These are phyloP conservation scores for Cryptosporidium muris DNA, from an alignment of 169 alveolate species.

Conservation along the genomic window DNA sequence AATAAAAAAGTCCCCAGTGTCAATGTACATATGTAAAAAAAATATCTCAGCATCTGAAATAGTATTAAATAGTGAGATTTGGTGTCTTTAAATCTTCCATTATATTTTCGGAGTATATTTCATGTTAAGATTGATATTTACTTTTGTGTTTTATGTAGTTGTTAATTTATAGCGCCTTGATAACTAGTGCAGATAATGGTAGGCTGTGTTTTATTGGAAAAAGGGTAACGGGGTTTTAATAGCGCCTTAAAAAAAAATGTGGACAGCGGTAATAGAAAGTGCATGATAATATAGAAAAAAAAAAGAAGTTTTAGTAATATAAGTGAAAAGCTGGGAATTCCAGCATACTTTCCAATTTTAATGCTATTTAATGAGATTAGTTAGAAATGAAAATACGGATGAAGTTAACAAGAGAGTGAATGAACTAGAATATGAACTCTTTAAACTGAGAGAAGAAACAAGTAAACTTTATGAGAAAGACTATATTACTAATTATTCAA, in stretches of 20 bases:
- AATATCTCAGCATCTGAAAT: neutral
- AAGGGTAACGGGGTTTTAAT: no score
- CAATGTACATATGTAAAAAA: neutral
- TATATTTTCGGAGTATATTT: no score
- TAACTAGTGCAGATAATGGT: no score
- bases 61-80: neutral
- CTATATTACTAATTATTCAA: constrained; percentile 38
- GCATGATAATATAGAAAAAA: neutral
- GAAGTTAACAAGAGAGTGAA: neutral
- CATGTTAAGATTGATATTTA: no score
- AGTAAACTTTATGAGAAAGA: constrained; percentile 38
- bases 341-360: neutral
- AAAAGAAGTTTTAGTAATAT: neutral
- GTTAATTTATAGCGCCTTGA: no score
- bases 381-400: neutral
- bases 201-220: no score
- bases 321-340: neutral
- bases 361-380: constrained; percentile 49
- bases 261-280: constrained; percentile 1
- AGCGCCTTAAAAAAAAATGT: neutral
- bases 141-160: no score
- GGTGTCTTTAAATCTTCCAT: neutral
- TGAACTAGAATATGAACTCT: constrained; percentile 51
- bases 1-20: constrained; percentile 17
- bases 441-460: constrained; percentile 49